A percentile compares a stretch with the other conserved stretches of the same genome.
Conservation (phyloP, 2,329 filamentous ascomycete genomes). For the Calonectria crousiana region DNA sequence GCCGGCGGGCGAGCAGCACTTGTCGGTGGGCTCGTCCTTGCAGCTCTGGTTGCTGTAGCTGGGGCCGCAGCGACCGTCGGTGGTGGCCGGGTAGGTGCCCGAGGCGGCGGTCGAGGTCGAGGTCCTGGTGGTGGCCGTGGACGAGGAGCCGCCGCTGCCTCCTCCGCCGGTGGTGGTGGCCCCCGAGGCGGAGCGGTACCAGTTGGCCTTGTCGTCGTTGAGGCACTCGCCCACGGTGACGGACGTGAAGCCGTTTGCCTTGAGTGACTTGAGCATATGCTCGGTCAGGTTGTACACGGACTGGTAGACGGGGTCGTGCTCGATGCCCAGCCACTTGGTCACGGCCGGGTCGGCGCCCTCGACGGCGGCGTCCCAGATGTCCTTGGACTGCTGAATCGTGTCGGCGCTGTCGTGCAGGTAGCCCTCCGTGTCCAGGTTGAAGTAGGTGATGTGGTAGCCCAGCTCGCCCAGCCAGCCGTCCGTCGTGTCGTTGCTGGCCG, state of each 20-base stretch:
- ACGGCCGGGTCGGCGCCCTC: conserved; percentile 46
- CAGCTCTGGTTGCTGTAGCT: conserved; percentile 37
- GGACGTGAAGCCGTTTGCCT: conserved; percentile 54
- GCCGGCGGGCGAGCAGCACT: conserved; percentile 39
- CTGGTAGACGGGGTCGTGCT: conserved; percentile 63
- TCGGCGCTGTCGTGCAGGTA: conserved; percentile 65
- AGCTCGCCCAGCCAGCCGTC: conserved; percentile 56
- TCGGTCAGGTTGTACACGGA: conserved; percentile 57
- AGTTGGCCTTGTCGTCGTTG: conserved; percentile 62
- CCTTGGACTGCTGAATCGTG: conserved; percentile 60
- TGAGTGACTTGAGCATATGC: conserved; percentile 57
- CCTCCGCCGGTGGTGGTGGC: conserved; percentile 32
- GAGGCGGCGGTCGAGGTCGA: conserved; percentile 19
- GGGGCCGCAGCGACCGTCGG: conserved; percentile 42
- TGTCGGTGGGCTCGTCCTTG: conserved; percentile 29
- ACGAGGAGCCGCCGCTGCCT: neutral
- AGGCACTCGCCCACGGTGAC: conserved; percentile 67
- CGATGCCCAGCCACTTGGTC: conserved; percentile 63
- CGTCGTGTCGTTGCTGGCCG: conserved; percentile 55
- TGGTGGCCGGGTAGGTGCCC: conserved; percentile 35
- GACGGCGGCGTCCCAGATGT: conserved; percentile 51
- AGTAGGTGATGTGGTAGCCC: conserved; percentile 71
- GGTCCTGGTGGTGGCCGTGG: neutral
- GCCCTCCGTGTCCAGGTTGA: conserved; percentile 72
- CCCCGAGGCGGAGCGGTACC: conserved; percentile 57